Percentiles rank a stretch among this genome's conserved stretches.
phyloP scores from a whole-genome alignment of 257 asterid species.

The Solanum clarkiae region DNA sequence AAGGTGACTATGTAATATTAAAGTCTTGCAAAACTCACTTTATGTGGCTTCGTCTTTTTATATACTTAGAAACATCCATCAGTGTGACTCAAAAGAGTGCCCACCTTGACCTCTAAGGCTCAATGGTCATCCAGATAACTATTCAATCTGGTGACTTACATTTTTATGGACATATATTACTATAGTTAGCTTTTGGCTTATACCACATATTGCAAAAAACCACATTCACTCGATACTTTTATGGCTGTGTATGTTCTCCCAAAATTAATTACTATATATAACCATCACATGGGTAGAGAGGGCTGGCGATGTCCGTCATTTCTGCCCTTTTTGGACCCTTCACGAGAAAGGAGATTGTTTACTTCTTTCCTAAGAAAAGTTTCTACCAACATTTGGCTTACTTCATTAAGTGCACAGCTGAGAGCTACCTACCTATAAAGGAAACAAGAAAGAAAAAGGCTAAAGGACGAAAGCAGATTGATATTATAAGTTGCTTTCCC shows the following conservation, averaged over 20 bases:
- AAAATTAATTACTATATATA: background rate
- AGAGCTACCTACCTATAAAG: background rate
- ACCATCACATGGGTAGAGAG: background rate
- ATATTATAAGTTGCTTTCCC: too few species aligned
- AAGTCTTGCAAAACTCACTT: background rate
- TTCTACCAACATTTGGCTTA: background rate
- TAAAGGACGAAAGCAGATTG: background rate
- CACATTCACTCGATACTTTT: background rate
- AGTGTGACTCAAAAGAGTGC: background rate
- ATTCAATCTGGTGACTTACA: background rate
- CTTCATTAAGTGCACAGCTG: background rate
- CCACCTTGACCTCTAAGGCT: background rate
- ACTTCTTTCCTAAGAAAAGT: background rate
- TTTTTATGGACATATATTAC: background rate
- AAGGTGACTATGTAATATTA: background rate
- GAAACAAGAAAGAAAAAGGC: too few species aligned
- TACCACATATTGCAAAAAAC: background rate
- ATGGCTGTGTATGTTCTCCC: background rate
- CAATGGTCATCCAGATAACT: background rate
- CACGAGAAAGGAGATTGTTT: background rate
- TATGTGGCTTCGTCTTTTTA: background rate
- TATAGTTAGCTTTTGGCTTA: background rate
- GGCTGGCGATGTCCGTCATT: background rate
- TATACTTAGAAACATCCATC: background rate
- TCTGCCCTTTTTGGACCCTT: background rate